Evolutionary conservation across 768 basidiomycete genomes (phyloP), one percentile per base, ranked within the genome.

Genomic region (Russula griseocarnosa): DNA sequence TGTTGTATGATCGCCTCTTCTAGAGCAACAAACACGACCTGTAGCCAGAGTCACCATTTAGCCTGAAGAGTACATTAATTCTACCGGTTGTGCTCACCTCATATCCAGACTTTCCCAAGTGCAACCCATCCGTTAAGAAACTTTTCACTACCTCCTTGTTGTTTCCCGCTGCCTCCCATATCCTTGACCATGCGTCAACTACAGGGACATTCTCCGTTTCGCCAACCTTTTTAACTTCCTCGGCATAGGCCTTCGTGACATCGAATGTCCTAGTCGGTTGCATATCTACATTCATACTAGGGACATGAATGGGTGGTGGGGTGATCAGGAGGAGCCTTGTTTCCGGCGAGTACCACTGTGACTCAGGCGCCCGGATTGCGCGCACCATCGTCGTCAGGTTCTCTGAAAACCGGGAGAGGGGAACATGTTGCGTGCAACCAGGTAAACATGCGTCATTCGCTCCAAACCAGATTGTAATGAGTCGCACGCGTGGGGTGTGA

Each of bases 381-480:
- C 79, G 70, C 62, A 95, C 76, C 70, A 95, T 83, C 32, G 78
- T 73, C 54, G 73, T 73, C 50, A 96, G 76, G 71, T 94, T 94
- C 55, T 75, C 72, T 38, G 76, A 79, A 78, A 85, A 96, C 54
- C 78, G 77, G 22, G 78, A 74, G 30, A 90, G 75, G 3, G 92
- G 87, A 50, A 95, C 88, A 71, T 93, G 88, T 71, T 96, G 94
- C 18, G 78, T 74, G 22, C 81, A 84, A 0, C 82, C 82, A 32
- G 76, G 73, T 55, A 90, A 78, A 68, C 82, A 84, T 7, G 94
- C 84, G 73, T 98, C 94, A 75, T 98, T 98, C 18, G 87, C 86
- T 54, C 94, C 94, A 65, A 91, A 90, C 92, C 92, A 97, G 70
- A 96, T 85, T 7, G 84, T 84, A 63, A 95, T 78, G n/a, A 95